These are phyloP conservation scores for Rhizoclosmatium sp. DNA, from an alignment of 192 early-diverging fungal genomes.

Conservation along the genomic window DNA sequence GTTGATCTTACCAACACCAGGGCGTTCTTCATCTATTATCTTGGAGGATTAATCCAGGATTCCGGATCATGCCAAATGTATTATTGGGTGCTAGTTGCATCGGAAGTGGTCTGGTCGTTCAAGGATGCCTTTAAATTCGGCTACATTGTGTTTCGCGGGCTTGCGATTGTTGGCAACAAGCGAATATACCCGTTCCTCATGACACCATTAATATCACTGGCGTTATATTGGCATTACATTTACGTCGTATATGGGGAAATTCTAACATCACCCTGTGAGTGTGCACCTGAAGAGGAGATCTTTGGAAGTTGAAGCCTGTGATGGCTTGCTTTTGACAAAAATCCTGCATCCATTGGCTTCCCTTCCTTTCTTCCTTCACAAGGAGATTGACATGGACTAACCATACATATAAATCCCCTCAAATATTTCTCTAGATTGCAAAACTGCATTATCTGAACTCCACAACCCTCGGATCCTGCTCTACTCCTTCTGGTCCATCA, in stretches of 20 bases:
- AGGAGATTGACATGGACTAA: no score
- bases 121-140: slow-evolving; percentile 30
- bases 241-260: neutral
- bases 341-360: no score
- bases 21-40: neutral
- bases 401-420: neutral
- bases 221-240: slow-evolving; percentile 8
- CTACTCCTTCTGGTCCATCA: slow-evolving; percentile 7
- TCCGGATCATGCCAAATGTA: neutral
- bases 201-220: neutral
- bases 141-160: slow-evolving; percentile 14
- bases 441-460: no score
- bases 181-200: neutral
- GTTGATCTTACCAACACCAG: no score
- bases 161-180: slow-evolving; percentile 18
- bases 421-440: neutral
- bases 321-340: no score
- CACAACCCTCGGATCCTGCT: slow-evolving; percentile 18
- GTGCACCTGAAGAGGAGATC: neutral
- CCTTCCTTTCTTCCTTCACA: no score
- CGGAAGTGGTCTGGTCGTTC: slow-evolving; percentile 2
- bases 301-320: no score
- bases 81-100: neutral
- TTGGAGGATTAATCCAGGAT: neutral
- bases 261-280: neutral